Evolutionary conservation across 225 moss, liverwort and hornwort species (phyloP).

Genomic region (Antitrichia curtipendula): DNA sequence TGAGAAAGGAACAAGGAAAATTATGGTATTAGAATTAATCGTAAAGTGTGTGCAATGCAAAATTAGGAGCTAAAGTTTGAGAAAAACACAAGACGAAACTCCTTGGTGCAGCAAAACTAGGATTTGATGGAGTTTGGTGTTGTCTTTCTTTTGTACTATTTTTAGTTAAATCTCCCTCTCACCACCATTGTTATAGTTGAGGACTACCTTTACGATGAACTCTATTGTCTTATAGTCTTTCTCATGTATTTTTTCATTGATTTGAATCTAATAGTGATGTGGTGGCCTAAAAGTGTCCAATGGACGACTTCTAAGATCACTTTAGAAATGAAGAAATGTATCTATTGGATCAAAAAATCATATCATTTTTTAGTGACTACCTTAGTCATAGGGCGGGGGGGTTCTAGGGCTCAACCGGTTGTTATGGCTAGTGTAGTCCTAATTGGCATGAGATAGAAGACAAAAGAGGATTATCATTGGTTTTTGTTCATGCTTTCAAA

Average conservation of each 20-base stretch:
- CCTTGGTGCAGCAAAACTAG: too few species aligned
- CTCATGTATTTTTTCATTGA: background rate
- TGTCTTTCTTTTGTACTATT: too few species aligned
- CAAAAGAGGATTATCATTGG: background rate
- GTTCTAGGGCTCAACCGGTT: accelerated
- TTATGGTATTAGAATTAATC: too few species aligned
- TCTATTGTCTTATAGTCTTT: too few species aligned
- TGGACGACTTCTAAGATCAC: accelerated
- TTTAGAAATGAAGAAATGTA: background rate
- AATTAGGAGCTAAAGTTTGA: too few species aligned
- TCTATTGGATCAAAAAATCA: background rate
- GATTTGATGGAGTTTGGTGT: too few species aligned
- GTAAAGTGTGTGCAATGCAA: too few species aligned
- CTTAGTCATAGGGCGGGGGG: accelerated
- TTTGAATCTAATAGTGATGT: accelerated
- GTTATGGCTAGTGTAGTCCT: background rate
- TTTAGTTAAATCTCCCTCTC: too few species aligned
- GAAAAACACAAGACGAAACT: too few species aligned
- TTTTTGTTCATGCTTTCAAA: too few species aligned
- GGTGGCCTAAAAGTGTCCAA: accelerated
- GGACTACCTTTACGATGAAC: too few species aligned
- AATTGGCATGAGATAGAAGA: background rate
- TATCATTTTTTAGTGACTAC: background rate
- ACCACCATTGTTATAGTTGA: too few species aligned
- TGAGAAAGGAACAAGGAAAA: background rate